phyloP scores from a whole-genome alignment of 345 rosid genomes.

The Geranium rotundifolium region DNA sequence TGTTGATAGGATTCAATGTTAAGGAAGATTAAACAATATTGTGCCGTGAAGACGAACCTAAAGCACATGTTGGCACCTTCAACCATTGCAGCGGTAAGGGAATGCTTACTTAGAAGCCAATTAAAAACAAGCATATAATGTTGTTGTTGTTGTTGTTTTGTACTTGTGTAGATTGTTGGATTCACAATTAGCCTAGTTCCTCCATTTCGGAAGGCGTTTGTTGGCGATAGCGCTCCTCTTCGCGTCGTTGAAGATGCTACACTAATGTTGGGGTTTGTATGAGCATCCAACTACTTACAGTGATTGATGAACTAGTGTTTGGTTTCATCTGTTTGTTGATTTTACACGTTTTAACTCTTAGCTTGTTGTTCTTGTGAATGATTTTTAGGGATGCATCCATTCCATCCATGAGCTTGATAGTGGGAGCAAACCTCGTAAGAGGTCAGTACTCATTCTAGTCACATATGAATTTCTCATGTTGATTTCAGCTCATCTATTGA shows the following conservation, averaged over 20 bases:
- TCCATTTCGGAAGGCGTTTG: conserved; percentile 12
- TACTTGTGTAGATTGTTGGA: conserved; percentile 16
- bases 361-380: too few relatives aligned
- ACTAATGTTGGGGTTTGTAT: conserved; percentile 16
- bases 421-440: conserved; percentile 37
- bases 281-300: background rate
- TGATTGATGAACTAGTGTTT: too few relatives aligned
- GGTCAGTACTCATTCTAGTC: background rate
- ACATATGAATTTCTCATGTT: too few relatives aligned
- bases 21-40: background rate
- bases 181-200: conserved; percentile 12
- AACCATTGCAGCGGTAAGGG: conserved; percentile 14
- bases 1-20: too few relatives aligned
- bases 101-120: background rate
- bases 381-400: conserved; percentile 30
- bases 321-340: too few relatives aligned
- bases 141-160: background rate
- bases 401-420: conserved; percentile 25
- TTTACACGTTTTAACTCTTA: too few relatives aligned
- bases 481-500: too few relatives aligned
- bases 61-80: conserved; percentile 18
- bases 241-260: conserved; percentile 18
- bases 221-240: conserved; percentile 23
- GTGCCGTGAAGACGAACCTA: conserved; percentile 5
- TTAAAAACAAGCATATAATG: too few relatives aligned